Conservation (phyloP, 225 moss, liverwort and hornwort species). For the Pseudoscleropodium purum region DNA sequence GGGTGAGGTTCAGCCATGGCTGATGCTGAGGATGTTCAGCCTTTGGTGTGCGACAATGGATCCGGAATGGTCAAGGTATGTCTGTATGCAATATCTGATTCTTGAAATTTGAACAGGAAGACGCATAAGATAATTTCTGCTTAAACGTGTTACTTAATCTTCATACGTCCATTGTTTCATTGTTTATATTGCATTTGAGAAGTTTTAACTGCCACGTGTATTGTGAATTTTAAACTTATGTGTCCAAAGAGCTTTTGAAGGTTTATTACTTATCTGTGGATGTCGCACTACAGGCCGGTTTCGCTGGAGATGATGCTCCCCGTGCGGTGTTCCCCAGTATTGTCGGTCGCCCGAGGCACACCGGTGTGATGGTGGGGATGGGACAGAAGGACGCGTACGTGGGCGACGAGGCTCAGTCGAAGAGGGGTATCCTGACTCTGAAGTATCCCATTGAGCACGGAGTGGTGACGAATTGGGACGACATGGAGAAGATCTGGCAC, state of each 20-base stretch:
- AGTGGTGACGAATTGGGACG: constrained; percentile 73
- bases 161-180: not conserved
- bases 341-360: constrained; percentile 69
- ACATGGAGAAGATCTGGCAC: constrained; percentile 80
- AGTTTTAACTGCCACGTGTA: not conserved
- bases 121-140: no score
- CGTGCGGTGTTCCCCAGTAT: constrained; percentile 94
- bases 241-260: not conserved
- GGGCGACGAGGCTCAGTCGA: constrained; percentile 67
- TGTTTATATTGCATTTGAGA: not conserved
- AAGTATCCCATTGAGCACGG: constrained; percentile 75
- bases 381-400: constrained; percentile 62
- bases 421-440: constrained; percentile 59
- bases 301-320: constrained; percentile 92
- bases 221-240: not conserved
- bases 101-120: not conserved
- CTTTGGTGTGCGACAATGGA: constrained; percentile 87
- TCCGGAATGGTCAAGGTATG: constrained; percentile 65
- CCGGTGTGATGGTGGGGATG: constrained; percentile 72
- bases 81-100: not conserved
- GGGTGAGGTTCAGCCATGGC: constrained; percentile 37
- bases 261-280: not conserved
- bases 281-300: constrained; percentile 52
- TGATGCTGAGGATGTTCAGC: constrained; percentile 73
- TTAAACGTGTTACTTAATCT: no score